Base-by-base conservation (phyloP, 2,329 filamentous ascomycete genomes). In the Lasiodiplodia sp. region DNA sequence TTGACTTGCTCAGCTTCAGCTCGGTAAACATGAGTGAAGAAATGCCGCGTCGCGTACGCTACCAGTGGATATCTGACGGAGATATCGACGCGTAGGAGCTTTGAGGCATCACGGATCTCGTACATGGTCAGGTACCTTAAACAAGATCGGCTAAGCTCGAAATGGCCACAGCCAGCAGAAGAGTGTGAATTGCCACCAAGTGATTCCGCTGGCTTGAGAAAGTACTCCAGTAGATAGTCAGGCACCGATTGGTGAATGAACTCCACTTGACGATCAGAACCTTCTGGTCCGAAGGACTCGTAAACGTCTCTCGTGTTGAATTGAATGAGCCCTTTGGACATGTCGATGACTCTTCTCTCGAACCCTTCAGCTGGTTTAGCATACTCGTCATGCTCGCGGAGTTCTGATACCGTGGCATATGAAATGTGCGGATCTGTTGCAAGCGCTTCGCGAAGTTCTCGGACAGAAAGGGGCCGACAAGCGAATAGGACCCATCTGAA, bases 171-270 rank as follows among this genome's bases (percentile, higher is more conserved):
- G 10, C 21, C 21, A 25, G 2, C 2, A 5, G 49, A 25, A 52
- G 49, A 52, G 10, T 3, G 16, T 7, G 14, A 4, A 8, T 0
- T 44, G 6, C 1, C 40, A 18, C 10, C 40, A 3, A n/a, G 0
- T 44, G 2, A 4, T 44, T 44, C 40, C 1, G 5, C 18, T 44
- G 40, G 40, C 6, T 44, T 44, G 40, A 44, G 14, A 16, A 44
- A 44, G 1, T 44, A 44, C 14, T 44, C 4, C 16, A 44, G 16
- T n/a, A 72, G 31, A 49, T 67, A 71, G 28, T 72, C 69, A 10
- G 71, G 67, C 14, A 73, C 71, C 37, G 69, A 72, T 52, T 72
- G 69, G 37, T 72, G 69, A 28, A 72, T 72, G 25, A 73, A 63
- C 18, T 73, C 69, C 0, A 70, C 71, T 52, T 73, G 68, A 2